phyloP scores from a whole-genome alignment of 164 flowering plant genomes.

The Tetracentron sinense region DNA sequence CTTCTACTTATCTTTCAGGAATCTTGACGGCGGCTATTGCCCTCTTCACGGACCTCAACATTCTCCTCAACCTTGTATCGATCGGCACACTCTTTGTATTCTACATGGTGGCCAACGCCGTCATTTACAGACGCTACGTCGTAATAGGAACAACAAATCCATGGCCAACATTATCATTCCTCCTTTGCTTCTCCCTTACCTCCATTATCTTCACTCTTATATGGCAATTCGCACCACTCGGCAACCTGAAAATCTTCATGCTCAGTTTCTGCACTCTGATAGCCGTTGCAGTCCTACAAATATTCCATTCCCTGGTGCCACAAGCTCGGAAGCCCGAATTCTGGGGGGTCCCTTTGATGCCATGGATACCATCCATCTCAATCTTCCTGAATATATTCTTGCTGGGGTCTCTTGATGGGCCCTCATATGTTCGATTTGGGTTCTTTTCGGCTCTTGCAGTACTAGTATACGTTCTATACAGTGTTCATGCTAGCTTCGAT shows the following conservation, averaged over 20 bases:
- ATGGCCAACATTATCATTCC: too few relatives aligned
- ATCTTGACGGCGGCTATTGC: constrained; percentile 12
- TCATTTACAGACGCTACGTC: constrained; percentile 28
- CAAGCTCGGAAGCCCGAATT: constrained; percentile 26
- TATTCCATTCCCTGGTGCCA: too few relatives aligned
- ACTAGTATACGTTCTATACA: constrained; percentile 24
- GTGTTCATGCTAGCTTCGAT: constrained; percentile 4
- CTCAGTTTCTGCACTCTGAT: too few relatives aligned
- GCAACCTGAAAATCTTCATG: too few relatives aligned
- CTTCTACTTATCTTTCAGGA: background rate
- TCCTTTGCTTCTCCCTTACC: too few relatives aligned
- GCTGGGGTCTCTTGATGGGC: constrained; percentile 31
- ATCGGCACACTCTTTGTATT: constrained; percentile 34
- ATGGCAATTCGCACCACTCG: too few relatives aligned
- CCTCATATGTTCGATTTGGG: constrained; percentile 25
- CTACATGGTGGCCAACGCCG: constrained; percentile 25
- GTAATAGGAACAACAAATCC: too few relatives aligned
- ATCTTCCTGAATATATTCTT: constrained; percentile 32
- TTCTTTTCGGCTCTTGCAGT: constrained; percentile 24
- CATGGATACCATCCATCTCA: constrained; percentile 34
- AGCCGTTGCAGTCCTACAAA: too few relatives aligned
- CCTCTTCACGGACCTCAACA: constrained; percentile 32
- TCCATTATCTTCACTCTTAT: too few relatives aligned
- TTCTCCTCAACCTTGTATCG: constrained; percentile 32
- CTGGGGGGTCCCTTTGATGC: constrained; percentile 35